A percentile compares a stretch with the other conserved stretches of the same genome.
Conservation (phyloP, 768 basidiomycete genomes). For the Mycena rebaudengoi region DNA sequence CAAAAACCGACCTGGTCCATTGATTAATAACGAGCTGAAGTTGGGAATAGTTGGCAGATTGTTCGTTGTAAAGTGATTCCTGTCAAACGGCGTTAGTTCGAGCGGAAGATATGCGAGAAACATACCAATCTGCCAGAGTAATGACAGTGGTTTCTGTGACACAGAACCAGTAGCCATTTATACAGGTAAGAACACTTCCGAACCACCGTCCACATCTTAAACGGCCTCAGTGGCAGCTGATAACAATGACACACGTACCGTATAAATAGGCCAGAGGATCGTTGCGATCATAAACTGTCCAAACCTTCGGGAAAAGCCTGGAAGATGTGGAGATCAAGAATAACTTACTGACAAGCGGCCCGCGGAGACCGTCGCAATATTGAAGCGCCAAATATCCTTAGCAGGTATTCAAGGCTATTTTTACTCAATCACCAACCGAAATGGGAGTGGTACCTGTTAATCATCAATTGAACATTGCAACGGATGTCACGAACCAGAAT, state of each 20-base stretch:
- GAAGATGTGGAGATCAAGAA: background rate
- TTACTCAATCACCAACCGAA: conserved; percentile 15
- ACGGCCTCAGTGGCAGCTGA: background rate
- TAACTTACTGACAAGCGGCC: background rate
- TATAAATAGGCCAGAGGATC: background rate
- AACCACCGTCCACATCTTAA: conserved; percentile 8
- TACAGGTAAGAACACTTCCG: background rate
- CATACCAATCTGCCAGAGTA: conserved; percentile 48
- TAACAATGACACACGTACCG: background rate
- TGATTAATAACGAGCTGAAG: conserved; percentile 42
- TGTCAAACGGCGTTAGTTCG: background rate
- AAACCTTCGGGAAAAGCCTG: background rate
- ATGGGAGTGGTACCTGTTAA: conserved; percentile 49
- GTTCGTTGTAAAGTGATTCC: conserved; percentile 9
- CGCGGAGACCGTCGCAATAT: background rate
- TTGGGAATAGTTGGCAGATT: conserved; percentile 27
- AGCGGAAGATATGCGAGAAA: background rate
- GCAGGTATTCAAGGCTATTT: background rate
- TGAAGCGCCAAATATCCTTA: background rate
- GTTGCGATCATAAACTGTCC: background rate
- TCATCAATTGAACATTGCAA: conserved; percentile 43
- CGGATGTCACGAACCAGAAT: conserved; percentile 52
- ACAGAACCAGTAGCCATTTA: background rate
- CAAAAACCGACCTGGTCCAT: conserved; percentile 48
- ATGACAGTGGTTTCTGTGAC: conserved; percentile 46